phyloP scores from a whole-genome alignment of 2,329 filamentous ascomycete genomes.

The Paecilomyces fulvus region DNA sequence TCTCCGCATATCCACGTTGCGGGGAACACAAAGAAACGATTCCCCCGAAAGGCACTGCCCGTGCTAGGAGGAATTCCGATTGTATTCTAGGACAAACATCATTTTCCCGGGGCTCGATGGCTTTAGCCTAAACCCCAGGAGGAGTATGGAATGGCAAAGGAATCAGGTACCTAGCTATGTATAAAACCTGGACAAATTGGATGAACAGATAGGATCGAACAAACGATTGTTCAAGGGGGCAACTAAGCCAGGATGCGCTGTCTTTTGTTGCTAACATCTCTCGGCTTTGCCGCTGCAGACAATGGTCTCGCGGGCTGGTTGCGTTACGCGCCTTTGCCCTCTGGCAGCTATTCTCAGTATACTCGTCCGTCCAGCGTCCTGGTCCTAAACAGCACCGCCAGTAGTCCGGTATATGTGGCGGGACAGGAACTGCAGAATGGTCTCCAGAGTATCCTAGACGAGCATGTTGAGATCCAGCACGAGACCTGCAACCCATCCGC shows the following conservation, averaged over 20 bases:
- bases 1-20: not conserved
- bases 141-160: not conserved
- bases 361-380: conserved; percentile 43
- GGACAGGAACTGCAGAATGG: conserved; percentile 52
- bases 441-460: conserved; percentile 49
- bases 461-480: conserved; percentile 30
- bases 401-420: conserved; percentile 52
- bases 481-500: conserved; percentile 15
- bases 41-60: not conserved
- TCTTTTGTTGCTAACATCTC: conserved; percentile 3
- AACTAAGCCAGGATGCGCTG: conserved; percentile 1
- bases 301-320: conserved; percentile 56
- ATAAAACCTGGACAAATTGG: not conserved
- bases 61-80: not conserved
- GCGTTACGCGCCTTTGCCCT: conserved; percentile 50
- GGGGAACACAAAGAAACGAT: not conserved
- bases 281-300: conserved; percentile 42
- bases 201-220: not conserved
- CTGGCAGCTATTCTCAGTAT: conserved; percentile 28
- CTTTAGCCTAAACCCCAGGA: not conserved
- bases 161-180: not conserved
- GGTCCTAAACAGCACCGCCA: conserved; percentile 45
- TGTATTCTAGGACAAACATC: not conserved
- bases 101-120: not conserved
- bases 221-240: not conserved